Evolutionary conservation across 768 basidiomycete species (phyloP), one percentile per base, ranked within the genome.

Genomic region (Tephrocybe sp.): DNA sequence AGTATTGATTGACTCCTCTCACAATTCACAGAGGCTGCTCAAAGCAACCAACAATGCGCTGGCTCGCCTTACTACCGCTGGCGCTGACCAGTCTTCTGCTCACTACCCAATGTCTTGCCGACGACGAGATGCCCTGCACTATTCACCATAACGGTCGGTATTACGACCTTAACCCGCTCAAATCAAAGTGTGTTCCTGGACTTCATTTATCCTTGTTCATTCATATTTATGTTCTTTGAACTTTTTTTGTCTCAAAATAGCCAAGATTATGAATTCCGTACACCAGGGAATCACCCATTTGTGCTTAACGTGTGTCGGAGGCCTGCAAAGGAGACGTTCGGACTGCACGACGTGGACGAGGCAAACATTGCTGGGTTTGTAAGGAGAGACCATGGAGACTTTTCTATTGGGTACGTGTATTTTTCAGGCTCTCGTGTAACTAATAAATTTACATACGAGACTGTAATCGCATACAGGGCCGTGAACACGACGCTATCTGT

Each of bases 111-210:
- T 54, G 52, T 22, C 34, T 53, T 23, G 60, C 58, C 39, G 69
- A 65, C 13, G 65, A 72, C n/a, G 84, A 88, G 13, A 74, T 75
- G 40, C 72, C 81, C n/a, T 90, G 88, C 59, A 85, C 84, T 1
- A 61, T 75, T 1, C 78, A 77, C 55, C 71, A 77, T 16, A 69
- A 74, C 30, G 80, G 78, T 22, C 79, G 78, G 31, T 86, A 73
- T 65, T 91, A 83, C 53, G 84, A 90, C 63, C 67, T 91, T 43
- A 88, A 70, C 59, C 71, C 80, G 16, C 75, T 91, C 34, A 79
- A 71, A 57, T 64, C 80, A 40, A 78, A 69, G 87, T 88, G 65
- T 52, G 74, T 51, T 42, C 35, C 19, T 32, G 39, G 35, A 26
- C 17, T 52, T 19, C 19, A 23, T 23, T 49, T 30, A 22, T 44